Percentiles rank a stretch among this genome's conserved stretches.
Conservation (phyloP, 768 basidiomycete species). For the Rhodotorula paludigena region DNA sequence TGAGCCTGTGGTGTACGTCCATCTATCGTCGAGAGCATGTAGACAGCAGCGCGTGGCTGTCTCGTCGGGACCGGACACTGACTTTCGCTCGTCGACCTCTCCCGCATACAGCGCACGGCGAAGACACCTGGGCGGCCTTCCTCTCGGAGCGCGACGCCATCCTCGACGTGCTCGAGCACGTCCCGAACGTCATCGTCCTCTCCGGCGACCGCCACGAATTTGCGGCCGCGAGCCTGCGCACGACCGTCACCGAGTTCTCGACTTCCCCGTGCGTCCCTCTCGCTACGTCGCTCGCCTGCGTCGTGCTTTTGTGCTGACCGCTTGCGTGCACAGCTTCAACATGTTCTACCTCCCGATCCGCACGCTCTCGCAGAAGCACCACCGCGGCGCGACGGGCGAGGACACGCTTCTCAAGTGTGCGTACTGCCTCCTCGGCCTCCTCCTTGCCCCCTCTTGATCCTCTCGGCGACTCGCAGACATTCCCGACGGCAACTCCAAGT, state of each 20-base stretch:
- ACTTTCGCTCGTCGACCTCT: no score
- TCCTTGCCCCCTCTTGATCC: conserved; percentile 51
- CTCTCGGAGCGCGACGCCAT: conserved; percentile 58
- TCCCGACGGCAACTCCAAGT: conserved; percentile 63
- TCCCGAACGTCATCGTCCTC: conserved; percentile 66
- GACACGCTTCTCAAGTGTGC: conserved; percentile 41
- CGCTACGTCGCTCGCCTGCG: not conserved
- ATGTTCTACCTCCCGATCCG: conserved; percentile 44
- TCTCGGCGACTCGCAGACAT: conserved; percentile 50
- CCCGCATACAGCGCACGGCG: conserved; percentile 46
- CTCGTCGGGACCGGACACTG: not conserved
- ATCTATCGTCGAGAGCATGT: not conserved
- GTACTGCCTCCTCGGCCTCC: conserved; percentile 37
- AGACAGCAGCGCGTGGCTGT: no score
- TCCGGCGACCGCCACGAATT: conserved; percentile 67
- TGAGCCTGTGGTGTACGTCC: conserved; percentile 58
- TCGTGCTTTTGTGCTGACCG: not conserved
- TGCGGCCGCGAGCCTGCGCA: conserved; percentile 53
- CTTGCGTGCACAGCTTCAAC: conserved; percentile 43
- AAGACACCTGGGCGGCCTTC: conserved; percentile 69
- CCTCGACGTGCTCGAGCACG: conserved; percentile 58
- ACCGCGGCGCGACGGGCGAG: conserved; percentile 40
- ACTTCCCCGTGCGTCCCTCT: conserved; percentile 53
- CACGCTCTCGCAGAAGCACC: conserved; percentile 34
- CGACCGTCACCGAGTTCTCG: conserved; percentile 59